A percentile compares a stretch with the other conserved stretches of the same genome.
phyloP scores from a whole-genome alignment of 345 rosid species.

The Jatropha curcas region DNA sequence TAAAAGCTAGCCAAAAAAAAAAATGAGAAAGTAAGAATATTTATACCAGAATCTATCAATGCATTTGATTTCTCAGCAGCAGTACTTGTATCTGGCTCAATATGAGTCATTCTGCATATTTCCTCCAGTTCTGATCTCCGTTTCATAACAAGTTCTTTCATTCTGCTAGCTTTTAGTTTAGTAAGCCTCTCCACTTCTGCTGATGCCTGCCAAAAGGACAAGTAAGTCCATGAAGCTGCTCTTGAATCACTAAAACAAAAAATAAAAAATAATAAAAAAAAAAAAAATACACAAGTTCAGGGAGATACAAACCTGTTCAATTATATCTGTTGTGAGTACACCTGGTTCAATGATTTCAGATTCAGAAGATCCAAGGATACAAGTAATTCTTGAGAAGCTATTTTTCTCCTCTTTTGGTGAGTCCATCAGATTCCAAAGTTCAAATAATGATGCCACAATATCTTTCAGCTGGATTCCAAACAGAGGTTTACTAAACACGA shows the following conservation, averaged over 20 bases:
- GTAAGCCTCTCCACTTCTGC: slow-evolving; percentile 79
- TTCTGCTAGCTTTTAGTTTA: slow-evolving; percentile 80
- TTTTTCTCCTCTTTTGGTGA: slow-evolving; percentile 65
- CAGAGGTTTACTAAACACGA: slow-evolving; percentile 13
- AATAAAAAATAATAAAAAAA: no score
- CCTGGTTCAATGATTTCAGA: slow-evolving; percentile 61
- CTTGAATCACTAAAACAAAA: slow-evolving; percentile 1
- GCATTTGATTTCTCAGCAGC: slow-evolving; percentile 89
- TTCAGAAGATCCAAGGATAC: slow-evolving; percentile 61
- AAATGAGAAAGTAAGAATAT: slow-evolving; percentile 6
- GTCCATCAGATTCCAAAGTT: slow-evolving; percentile 95
- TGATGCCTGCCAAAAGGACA: slow-evolving; percentile 53
- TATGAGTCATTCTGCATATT: slow-evolving; percentile 68
- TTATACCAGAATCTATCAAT: slow-evolving; percentile 83
- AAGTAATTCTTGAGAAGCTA: slow-evolving; percentile 52
- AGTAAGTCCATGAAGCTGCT: slow-evolving; percentile 20
- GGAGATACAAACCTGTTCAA: slow-evolving; percentile 61
- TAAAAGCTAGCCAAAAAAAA: background rate
- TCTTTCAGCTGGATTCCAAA: slow-evolving; percentile 66
- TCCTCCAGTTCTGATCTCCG: slow-evolving; percentile 80
- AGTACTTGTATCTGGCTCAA: slow-evolving; percentile 83
- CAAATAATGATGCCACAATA: slow-evolving; percentile 52
- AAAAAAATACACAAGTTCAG: background rate
- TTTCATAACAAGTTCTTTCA: slow-evolving; percentile 97
- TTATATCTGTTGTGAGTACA: slow-evolving; percentile 62